A percentile compares a stretch with the other conserved stretches of the same genome.
phyloP scores from a whole-genome alignment of 768 basidiomycete species.

The Lactarius evosmus region DNA sequence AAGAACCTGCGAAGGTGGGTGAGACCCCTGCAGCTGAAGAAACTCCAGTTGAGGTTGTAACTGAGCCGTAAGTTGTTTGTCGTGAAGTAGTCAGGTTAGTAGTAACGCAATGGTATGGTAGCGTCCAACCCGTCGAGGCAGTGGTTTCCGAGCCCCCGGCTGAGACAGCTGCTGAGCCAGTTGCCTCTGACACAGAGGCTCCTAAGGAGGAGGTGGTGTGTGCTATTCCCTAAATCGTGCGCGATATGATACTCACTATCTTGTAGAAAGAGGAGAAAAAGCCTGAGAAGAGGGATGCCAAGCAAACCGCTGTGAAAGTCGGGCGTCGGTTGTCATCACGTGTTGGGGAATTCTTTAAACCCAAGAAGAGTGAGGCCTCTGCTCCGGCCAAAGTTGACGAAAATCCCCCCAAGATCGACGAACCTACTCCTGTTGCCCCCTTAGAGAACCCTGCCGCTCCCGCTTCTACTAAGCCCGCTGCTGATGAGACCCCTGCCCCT shows the following conservation, averaged over 20 bases:
- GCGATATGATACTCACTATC: background rate
- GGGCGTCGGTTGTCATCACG: constrained; percentile 82
- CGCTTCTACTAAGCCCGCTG: constrained; percentile 38
- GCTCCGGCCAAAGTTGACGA: constrained; percentile 83
- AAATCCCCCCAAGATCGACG: constrained; percentile 84
- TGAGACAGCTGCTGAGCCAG: constrained; percentile 34
- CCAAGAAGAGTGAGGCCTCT: constrained; percentile 50
- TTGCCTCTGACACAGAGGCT: constrained; percentile 41
- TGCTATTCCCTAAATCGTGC: background rate
- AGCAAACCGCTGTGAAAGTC: constrained; percentile 51
- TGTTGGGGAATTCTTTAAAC: constrained; percentile 79
- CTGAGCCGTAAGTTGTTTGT: constrained; percentile 59
- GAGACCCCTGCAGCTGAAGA: constrained; percentile 62
- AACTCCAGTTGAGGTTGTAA: constrained; percentile 43
- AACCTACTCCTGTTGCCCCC: constrained; percentile 77
- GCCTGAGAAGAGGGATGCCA: constrained; percentile 43
- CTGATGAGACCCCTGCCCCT: constrained; percentile 33
- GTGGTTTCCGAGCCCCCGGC: constrained; percentile 21
- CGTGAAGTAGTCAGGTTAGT: background rate
- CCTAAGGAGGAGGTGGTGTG: constrained; percentile 63
- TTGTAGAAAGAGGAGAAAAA: constrained; percentile 47
- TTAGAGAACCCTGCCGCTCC: constrained; percentile 73
- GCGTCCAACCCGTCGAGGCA: constrained; percentile 33
- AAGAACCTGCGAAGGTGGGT: constrained; percentile 39
- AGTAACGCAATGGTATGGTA: background rate